phyloP scores from a whole-genome alignment of 1,284 basidiomycete species.

The Sporisorium scitamineum region DNA sequence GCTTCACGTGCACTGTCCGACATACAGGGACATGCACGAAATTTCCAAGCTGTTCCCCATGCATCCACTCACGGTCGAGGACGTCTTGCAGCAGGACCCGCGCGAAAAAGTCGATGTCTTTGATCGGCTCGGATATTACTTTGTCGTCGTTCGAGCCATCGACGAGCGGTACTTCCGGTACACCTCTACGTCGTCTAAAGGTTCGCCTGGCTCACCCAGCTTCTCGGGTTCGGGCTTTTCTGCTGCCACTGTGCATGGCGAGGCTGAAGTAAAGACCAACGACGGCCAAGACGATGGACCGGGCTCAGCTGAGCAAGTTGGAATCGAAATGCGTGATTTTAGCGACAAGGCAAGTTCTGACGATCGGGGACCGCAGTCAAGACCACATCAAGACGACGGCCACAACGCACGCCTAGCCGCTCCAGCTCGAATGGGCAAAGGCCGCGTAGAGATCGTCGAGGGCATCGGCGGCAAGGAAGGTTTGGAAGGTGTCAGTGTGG shows the following conservation, averaged over 20 bases:
- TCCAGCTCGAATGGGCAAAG: constrained; percentile 40
- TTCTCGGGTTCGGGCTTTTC: constrained; percentile 21
- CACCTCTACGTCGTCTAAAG: constrained; percentile 67
- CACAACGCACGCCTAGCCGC: constrained; percentile 31
- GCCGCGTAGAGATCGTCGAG: constrained; percentile 74
- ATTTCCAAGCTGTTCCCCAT: constrained; percentile 90
- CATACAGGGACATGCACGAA: constrained; percentile 87
- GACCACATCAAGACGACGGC: constrained; percentile 3
- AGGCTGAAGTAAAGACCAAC: constrained; percentile 21
- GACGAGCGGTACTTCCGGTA: constrained; percentile 76
- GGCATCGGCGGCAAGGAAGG: constrained; percentile 74
- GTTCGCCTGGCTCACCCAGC: constrained; percentile 31
- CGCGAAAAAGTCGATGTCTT: constrained; percentile 93
- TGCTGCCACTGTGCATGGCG: constrained; percentile 26
- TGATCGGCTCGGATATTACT: constrained; percentile 90
- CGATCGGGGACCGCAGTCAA: background rate
- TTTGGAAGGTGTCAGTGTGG: constrained; percentile 76
- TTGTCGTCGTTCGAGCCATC: constrained; percentile 87
- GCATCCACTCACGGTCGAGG: constrained; percentile 93
- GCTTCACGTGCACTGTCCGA: constrained; percentile 89
- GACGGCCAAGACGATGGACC: constrained; percentile 2
- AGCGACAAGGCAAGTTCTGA: constrained; percentile 1
- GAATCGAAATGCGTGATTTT: constrained; percentile 48
- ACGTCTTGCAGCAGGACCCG: constrained; percentile 93
- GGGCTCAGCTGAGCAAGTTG: background rate